A percentile compares a stretch with the other conserved stretches of the same genome.
These are phyloP conservation scores for Stylosanthes scabra DNA, from an alignment of 331 rosid genomes.

Conservation along the genomic window DNA sequence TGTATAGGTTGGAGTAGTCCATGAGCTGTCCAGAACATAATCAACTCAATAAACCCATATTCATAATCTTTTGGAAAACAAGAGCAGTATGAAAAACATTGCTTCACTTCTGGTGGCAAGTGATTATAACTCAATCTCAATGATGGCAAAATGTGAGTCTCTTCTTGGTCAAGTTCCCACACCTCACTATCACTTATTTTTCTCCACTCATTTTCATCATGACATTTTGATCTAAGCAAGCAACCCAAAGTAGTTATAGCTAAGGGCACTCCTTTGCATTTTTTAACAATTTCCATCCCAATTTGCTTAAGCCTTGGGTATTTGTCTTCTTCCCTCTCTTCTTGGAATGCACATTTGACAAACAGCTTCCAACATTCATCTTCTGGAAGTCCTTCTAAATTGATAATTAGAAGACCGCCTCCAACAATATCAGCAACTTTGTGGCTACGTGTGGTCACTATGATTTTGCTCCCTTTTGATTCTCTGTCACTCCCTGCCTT, in stretches of 20 bases:
- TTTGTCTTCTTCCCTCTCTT: conserved; percentile 8
- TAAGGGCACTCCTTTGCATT: conserved; percentile 46
- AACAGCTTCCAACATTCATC: conserved; percentile 29
- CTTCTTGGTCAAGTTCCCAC: conserved; percentile 23
- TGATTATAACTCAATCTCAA: conserved; percentile 36
- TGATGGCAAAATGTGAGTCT: conserved; percentile 31
- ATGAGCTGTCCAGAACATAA: conserved; percentile 43
- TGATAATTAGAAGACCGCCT: neutral
- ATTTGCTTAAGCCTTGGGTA: conserved; percentile 35
- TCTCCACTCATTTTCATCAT: conserved; percentile 34
- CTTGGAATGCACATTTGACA: conserved; percentile 34
- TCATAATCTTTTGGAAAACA: conserved; percentile 34
- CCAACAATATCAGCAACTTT: conserved; percentile 12
- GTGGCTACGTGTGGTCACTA: conserved; percentile 39
- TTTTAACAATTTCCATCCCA: conserved; percentile 34
- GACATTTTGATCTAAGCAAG: conserved; percentile 15
- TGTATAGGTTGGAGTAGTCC: conserved; percentile 36
- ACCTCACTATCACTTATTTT: conserved; percentile 37
- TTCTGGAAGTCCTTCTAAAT: conserved; percentile 4
- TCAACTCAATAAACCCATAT: neutral
- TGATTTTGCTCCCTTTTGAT: conserved; percentile 26
- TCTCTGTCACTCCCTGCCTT: neutral
- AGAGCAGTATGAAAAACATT: conserved; percentile 36
- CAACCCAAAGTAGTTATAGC: conserved; percentile 44
- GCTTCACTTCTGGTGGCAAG: conserved; percentile 36